Conservation (phyloP, 768 basidiomycete genomes). For the Auricularia sp. region DNA sequence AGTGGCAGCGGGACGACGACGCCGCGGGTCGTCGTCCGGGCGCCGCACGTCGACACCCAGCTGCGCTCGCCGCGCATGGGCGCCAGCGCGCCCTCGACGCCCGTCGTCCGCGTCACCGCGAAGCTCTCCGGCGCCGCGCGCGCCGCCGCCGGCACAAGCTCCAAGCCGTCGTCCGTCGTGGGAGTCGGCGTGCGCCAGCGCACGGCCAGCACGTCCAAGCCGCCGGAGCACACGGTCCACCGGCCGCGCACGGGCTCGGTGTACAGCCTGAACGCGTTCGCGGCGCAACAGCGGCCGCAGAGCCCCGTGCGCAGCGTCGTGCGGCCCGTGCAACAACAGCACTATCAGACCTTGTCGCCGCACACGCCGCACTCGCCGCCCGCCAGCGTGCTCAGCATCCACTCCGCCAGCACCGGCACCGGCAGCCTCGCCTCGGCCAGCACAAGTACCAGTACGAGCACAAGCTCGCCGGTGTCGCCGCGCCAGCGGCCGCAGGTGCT, state of each 20-base stretch:
- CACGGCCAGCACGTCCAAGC: constrained; percentile 2
- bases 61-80: constrained; percentile 14
- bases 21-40: constrained; percentile 18
- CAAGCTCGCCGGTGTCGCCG: not conserved
- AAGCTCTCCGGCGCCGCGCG: constrained; percentile 19
- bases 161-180: constrained; percentile 39
- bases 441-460: not conserved
- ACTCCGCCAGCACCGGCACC: not conserved
- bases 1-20: constrained; percentile 18
- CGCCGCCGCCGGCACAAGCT: constrained; percentile 44
- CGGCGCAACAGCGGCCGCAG: not conserved
- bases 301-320: constrained; percentile 1
- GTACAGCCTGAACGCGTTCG: not conserved
- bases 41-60: constrained; percentile 11
- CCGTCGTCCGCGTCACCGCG: constrained; percentile 21
- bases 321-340: not conserved
- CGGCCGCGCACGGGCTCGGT: not conserved
- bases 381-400: not conserved
- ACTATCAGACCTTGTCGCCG: not conserved
- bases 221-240: not conserved
- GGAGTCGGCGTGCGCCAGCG: constrained; percentile 14
- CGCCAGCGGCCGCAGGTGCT: not conserved
- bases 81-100: constrained; percentile 10
- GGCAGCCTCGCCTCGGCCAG: not conserved
- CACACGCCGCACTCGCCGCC: not conserved